Evolutionary conservation across 371 early-diverging fungal species (phyloP).

Genomic region (Mucor circinelloides): DNA sequence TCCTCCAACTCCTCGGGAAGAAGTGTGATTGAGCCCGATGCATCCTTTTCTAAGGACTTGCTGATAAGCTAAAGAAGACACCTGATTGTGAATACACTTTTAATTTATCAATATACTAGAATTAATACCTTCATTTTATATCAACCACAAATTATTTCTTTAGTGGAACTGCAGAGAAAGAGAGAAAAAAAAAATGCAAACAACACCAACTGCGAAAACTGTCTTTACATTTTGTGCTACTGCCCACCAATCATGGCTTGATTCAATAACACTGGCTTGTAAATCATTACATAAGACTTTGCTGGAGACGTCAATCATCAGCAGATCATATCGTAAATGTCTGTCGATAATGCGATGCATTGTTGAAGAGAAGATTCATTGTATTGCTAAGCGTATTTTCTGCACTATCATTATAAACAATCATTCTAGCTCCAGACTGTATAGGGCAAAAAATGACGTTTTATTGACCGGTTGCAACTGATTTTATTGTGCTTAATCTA

Average conservation of each 20-base stretch:
- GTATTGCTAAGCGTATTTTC: too few species aligned
- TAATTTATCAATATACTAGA: neutral
- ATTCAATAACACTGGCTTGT: neutral
- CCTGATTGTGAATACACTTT: neutral
- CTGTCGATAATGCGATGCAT: too few species aligned
- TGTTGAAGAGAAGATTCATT: too few species aligned
- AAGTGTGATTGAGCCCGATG: constrained; percentile 65
- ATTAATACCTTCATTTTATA: constrained; percentile 16
- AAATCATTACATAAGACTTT: neutral
- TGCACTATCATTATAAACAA: too few species aligned
- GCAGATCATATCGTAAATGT: too few species aligned
- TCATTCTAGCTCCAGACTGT: too few species aligned
- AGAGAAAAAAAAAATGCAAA: neutral
- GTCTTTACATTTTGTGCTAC: neutral
- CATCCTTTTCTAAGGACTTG: constrained; percentile 64
- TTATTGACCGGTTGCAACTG: too few species aligned
- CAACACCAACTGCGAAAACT: neutral
- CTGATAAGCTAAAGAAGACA: constrained; percentile 46
- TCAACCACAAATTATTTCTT: neutral
- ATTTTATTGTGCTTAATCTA: too few species aligned
- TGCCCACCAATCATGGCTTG: neutral
- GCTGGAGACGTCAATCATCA: too few species aligned
- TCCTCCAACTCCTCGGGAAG: constrained; percentile 93
- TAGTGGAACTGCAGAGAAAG: neutral
- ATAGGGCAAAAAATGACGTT: too few species aligned